These are phyloP conservation scores for Grosmannia huntii DNA, from an alignment of 2,329 filamentous ascomycete species.

Conservation along the genomic window DNA sequence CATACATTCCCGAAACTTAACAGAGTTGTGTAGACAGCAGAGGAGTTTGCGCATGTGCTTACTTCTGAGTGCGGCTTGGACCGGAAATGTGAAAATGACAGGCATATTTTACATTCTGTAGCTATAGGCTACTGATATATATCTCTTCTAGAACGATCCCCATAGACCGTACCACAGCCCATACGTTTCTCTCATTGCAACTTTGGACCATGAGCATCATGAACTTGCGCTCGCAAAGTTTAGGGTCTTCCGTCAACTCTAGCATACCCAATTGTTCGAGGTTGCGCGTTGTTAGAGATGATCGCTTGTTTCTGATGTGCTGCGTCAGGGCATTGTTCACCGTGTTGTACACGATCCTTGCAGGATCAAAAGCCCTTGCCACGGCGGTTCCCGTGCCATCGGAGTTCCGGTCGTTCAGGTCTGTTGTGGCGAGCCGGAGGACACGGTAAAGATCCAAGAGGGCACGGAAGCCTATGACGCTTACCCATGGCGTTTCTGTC, in stretches of 20 bases:
- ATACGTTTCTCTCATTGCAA: slow-evolving; percentile 4
- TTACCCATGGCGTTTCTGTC: slow-evolving; percentile 1
- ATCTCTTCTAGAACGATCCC: slow-evolving; percentile 1
- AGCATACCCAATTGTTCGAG: slow-evolving; percentile 2
- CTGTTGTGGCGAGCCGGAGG: slow-evolving; percentile 2
- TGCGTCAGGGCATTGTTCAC: neutral
- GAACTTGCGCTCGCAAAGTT: slow-evolving; percentile 4
- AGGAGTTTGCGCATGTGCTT: too few relatives aligned
- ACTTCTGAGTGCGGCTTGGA: too few relatives aligned
- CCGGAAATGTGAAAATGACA: too few relatives aligned
- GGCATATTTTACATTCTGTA: neutral
- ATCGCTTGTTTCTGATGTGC: neutral
- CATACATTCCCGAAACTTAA: too few relatives aligned
- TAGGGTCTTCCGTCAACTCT: slow-evolving; percentile 5
- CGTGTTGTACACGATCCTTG: slow-evolving; percentile 1
- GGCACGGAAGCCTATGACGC: slow-evolving; percentile 3
- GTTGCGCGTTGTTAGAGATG: neutral
- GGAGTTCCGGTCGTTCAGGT: neutral
- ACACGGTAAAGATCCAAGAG: slow-evolving; percentile 4
- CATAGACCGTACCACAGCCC: slow-evolving; percentile 2
- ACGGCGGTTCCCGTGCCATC: too few relatives aligned
- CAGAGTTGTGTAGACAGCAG: too few relatives aligned
- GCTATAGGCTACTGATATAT: neutral
- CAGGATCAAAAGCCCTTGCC: neutral
- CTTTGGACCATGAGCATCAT: slow-evolving; percentile 7